phyloP scores from a whole-genome alignment of 2,329 filamentous ascomycete species.

The Tolypocladium tundrense region DNA sequence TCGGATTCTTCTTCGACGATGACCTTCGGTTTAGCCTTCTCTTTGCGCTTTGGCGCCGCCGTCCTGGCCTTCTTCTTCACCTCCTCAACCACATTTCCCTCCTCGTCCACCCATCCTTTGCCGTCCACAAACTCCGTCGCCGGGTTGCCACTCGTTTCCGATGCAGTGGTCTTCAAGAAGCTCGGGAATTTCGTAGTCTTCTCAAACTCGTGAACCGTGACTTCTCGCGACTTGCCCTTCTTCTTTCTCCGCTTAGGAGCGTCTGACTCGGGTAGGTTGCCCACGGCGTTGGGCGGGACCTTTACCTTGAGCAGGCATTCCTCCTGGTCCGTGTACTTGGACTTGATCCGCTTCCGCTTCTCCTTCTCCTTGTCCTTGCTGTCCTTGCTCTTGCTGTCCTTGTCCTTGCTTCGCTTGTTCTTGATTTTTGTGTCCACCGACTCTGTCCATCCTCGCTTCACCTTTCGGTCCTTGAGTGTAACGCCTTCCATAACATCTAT shows the following conservation, averaged over 20 bases:
- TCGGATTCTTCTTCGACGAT: constrained; percentile 14
- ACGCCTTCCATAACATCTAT: constrained; percentile 51
- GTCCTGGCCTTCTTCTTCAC: constrained; percentile 27
- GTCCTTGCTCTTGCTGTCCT: constrained; percentile 37
- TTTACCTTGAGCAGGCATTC: constrained; percentile 82
- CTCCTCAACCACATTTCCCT: constrained; percentile 64
- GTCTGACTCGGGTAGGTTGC: constrained; percentile 30
- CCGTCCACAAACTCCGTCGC: constrained; percentile 64
- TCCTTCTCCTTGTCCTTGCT: constrained; percentile 40
- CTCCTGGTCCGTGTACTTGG: constrained; percentile 69
- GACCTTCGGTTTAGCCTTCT: constrained; percentile 9
- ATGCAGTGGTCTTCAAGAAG: constrained; percentile 54
- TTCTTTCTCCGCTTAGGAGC: constrained; percentile 49
- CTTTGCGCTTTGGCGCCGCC: constrained; percentile 10
- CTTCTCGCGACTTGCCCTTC: constrained; percentile 37
- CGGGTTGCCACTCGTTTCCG: constrained; percentile 22
- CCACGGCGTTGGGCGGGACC: constrained; percentile 41
- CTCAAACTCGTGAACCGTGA: constrained; percentile 80
- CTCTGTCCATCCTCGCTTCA: constrained; percentile 86
- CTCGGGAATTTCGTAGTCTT: constrained; percentile 74
- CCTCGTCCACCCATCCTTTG: constrained; percentile 77
- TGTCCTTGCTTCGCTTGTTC: constrained; percentile 35
- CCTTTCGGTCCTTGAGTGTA: constrained; percentile 63
- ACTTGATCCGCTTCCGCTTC: constrained; percentile 51
- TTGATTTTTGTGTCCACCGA: constrained; percentile 39